Base-by-base conservation (phyloP, 768 basidiomycete genomes). In the Psilocybe tampanensis region DNA sequence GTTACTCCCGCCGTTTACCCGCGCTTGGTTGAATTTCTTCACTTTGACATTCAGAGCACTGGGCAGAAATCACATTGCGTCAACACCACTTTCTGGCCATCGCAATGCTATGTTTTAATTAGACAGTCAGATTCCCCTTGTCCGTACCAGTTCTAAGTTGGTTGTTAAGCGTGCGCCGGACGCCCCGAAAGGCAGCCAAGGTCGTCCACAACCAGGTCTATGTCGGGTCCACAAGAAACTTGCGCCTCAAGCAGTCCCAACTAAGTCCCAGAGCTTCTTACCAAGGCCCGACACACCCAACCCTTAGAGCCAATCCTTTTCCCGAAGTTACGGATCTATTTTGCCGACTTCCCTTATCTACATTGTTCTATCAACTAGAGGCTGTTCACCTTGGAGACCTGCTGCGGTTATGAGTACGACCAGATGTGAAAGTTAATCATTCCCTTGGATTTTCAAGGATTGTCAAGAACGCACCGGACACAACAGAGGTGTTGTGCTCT, bases 71-170 rank as follows among this genome's bases (percentile, higher is more conserved):
- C 84, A 86, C 85, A 86, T 86, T 85, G 83, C 76, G 83, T 86
- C 85, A 85, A 86, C 84, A 85, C 81, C 85, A 83, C 83, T 83
- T 85, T 85, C 75, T 79, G 82, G 76, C 82, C 82, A 83, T 85
- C 81, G 78, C 84, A 86, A 86, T 86, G 85, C 86, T 87, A 84
- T 86, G 85, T 86, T 86, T 86, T 86, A 86, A 86, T 87, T 86
- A 86, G 84, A 86, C 85, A 86, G 85, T 86, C 86, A 83, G 84
- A 86, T 86, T 86, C 85, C 85, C 86, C 85, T 83, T 83, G 85
- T 86, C 85, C 84, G 81, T 82, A 82, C 85, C 60, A 58, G 60
- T 61, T 61, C 60, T 61, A 61, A 61, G 60, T 61, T 48, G 60
- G 60, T 61, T 61, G 60, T 61, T 61, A 61, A 61, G 56, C 56